A percentile compares a stretch with the other conserved stretches of the same genome.
These are phyloP conservation scores for Colletotrichum aenigma DNA, from an alignment of 2,329 filamentous ascomycete species.

Conservation along the genomic window DNA sequence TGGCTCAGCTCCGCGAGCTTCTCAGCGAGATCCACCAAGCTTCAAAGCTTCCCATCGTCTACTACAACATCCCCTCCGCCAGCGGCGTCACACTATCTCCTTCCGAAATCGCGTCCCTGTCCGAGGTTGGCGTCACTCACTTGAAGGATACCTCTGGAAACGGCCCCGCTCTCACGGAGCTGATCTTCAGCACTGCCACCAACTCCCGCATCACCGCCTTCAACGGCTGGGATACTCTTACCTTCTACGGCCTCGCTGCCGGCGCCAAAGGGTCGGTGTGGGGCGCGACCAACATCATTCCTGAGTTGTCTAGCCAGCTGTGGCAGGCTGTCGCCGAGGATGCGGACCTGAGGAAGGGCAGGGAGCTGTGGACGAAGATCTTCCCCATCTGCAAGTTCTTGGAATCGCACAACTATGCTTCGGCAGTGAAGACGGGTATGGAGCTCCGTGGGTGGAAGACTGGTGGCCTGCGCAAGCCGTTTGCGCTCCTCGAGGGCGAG, in stretches of 20 bases:
- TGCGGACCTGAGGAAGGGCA: conserved; percentile 43
- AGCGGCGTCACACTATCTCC: conserved; percentile 46
- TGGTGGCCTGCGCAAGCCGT: conserved; percentile 54
- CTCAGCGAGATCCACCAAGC: conserved; percentile 44
- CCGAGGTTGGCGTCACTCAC: conserved; percentile 50
- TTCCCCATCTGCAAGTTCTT: conserved; percentile 55
- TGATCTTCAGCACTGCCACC: conserved; percentile 43
- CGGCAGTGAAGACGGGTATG: conserved; percentile 54
- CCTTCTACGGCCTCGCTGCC: conserved; percentile 55
- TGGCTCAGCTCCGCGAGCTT: conserved; percentile 41
- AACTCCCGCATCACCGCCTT: conserved; percentile 47
- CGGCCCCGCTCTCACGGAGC: conserved; percentile 51
- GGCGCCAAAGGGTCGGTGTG: conserved; percentile 54
- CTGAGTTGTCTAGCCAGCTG: conserved; percentile 50
- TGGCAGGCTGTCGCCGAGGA: conserved; percentile 50
- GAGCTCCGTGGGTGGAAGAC: conserved; percentile 49
- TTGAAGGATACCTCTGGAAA: conserved; percentile 58
- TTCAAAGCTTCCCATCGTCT: conserved; percentile 48
- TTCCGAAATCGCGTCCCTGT: conserved; percentile 44
- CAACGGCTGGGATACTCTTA: conserved; percentile 59
- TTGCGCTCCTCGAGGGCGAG: conserved; percentile 39
- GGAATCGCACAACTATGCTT: conserved; percentile 50
- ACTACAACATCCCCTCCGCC: conserved; percentile 56
- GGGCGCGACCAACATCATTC: conserved; percentile 55
- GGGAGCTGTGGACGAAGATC: conserved; percentile 52